phyloP scores from a whole-genome alignment of 495 filamentous ascomycete genomes.

The Terfezia claveryi region DNA sequence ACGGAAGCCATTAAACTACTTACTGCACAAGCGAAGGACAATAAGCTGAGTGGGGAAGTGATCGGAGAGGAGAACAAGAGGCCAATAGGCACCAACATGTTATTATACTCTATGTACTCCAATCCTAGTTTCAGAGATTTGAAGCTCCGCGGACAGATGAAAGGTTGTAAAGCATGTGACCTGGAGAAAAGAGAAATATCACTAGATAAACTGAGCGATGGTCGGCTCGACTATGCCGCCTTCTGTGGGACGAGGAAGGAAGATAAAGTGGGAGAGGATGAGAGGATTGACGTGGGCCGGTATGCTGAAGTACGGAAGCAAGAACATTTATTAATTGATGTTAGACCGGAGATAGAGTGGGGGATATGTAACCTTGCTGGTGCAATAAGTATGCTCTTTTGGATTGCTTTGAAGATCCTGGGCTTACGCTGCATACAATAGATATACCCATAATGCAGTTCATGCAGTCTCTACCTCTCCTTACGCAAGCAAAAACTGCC shows the following conservation, averaged over 20 bases:
- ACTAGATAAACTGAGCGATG: slow-evolving; percentile 34
- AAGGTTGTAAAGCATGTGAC: slow-evolving; percentile 49
- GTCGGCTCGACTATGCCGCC: slow-evolving; percentile 49
- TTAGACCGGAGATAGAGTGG: background rate
- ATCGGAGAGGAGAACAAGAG: slow-evolving; percentile 22
- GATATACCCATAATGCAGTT: background rate
- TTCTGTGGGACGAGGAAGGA: slow-evolving; percentile 40
- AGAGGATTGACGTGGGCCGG: background rate
- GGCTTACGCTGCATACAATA: background rate
- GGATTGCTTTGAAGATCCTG: background rate
- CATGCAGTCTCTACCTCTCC: background rate
- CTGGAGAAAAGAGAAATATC: slow-evolving; percentile 39
- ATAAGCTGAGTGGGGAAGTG: slow-evolving; percentile 16
- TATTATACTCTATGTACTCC: slow-evolving; percentile 20
- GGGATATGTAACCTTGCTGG: background rate
- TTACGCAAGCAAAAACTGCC: no score
- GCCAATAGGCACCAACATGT: slow-evolving; percentile 22
- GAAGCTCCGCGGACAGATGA: slow-evolving; percentile 40
- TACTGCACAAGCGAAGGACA: slow-evolving; percentile 1
- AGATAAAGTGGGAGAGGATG: background rate
- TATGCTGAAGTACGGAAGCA: background rate
- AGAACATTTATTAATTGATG: background rate
- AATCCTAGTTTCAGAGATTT: slow-evolving; percentile 45
- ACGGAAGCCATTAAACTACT: slow-evolving; percentile 66
- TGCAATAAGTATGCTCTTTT: background rate